Evolutionary conservation across 441 rosid genomes (phyloP).

Genomic region (Macaranga tanarius): DNA sequence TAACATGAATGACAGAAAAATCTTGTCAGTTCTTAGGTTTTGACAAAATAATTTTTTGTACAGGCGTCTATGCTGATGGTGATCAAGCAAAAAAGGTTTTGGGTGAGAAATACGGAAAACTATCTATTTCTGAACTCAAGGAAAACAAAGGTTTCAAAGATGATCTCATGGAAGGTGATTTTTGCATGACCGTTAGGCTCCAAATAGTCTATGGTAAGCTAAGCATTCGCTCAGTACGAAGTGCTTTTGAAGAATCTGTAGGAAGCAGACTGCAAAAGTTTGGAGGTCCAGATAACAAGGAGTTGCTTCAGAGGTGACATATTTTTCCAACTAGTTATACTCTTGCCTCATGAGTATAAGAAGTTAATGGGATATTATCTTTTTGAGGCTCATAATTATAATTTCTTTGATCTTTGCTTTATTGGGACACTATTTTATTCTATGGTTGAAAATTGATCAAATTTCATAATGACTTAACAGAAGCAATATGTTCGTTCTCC

Average conservation of each 20-base stretch:
- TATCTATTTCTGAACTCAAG: constrained; percentile 59
- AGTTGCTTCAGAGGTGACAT: constrained; percentile 77
- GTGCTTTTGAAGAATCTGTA: constrained; percentile 81
- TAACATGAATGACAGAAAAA: background rate
- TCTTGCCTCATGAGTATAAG: background rate
- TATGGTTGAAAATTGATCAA: background rate
- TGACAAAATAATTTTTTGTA: constrained; percentile 15
- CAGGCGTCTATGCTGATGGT: constrained; percentile 79
- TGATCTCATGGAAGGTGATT: constrained; percentile 65
- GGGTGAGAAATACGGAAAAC: constrained; percentile 56
- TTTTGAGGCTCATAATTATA: background rate
- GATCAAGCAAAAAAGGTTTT: constrained; percentile 53
- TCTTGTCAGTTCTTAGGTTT: background rate
- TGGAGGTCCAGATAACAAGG: constrained; percentile 56
- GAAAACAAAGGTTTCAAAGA: constrained; percentile 47
- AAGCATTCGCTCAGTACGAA: constrained; percentile 69
- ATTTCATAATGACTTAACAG: background rate
- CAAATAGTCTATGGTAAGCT: constrained; percentile 75
- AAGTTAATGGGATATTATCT: background rate
- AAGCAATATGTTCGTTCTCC: background rate
- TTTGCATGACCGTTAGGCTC: constrained; percentile 63
- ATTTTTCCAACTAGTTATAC: background rate
- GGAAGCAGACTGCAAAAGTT: constrained; percentile 81
- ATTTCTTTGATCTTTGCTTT: background rate
- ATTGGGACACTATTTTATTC: background rate